Evolutionary conservation across 2,329 filamentous ascomycete genomes (phyloP).

Genomic region (Colletotrichum australisinense): DNA sequence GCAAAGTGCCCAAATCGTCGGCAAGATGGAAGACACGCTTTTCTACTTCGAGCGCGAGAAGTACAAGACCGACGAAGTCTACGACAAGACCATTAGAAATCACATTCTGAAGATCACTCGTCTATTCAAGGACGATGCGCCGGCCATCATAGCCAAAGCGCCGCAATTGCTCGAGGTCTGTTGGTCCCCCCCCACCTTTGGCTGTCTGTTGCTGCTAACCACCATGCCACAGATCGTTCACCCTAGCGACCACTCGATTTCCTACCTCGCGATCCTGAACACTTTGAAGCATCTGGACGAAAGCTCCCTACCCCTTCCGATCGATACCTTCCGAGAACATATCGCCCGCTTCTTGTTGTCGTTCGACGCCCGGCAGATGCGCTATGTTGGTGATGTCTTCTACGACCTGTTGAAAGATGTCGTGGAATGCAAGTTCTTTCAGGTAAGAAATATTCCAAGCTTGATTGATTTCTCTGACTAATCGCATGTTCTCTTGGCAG

Average conservation of each 20-base stretch:
- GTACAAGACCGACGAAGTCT: constrained; percentile 46
- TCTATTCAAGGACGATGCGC: constrained; percentile 48
- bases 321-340: constrained; percentile 50
- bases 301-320: not conserved
- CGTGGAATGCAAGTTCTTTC: constrained; percentile 51
- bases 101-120: constrained; percentile 53
- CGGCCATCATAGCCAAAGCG: constrained; percentile 48
- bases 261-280: constrained; percentile 61
- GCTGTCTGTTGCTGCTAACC: constrained; percentile 8
- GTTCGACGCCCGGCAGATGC: constrained; percentile 64
- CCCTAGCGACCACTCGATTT: constrained; percentile 61
- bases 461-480: constrained; percentile 23
- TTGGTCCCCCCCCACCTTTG: not conserved
- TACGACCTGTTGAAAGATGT: constrained; percentile 56
- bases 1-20: not conserved
- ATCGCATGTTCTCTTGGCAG: constrained; percentile 44
- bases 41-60: constrained; percentile 53
- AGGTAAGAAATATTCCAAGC: constrained; percentile 47
- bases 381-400: constrained; percentile 60
- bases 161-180: constrained; percentile 54
- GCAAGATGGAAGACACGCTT: constrained; percentile 51
- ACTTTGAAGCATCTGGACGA: constrained; percentile 43
- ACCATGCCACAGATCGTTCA: constrained; percentile 53
- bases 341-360: constrained; percentile 57
- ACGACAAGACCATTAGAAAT: constrained; percentile 51